A percentile compares a stretch with the other conserved stretches of the same genome.
phyloP scores from a whole-genome alignment of 306 rosid genomes.

The Dryas alaskensis region DNA sequence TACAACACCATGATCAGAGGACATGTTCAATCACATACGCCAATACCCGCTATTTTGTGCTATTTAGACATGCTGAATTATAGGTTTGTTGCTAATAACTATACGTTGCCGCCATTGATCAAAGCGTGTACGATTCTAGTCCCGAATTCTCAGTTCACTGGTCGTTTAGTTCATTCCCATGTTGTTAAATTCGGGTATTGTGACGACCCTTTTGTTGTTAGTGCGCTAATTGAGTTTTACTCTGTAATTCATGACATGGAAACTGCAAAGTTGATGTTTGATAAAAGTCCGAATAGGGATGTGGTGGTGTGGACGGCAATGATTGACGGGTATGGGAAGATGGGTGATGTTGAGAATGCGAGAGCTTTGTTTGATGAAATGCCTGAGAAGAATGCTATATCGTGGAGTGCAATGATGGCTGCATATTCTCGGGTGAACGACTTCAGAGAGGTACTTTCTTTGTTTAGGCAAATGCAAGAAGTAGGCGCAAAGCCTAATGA shows the following conservation, averaged over 20 bases:
- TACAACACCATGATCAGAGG: conserved; percentile 74
- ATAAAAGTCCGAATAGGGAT: conserved; percentile 43
- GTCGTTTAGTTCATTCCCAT: conserved; percentile 65
- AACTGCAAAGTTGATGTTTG: conserved; percentile 51
- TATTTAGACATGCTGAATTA: conserved; percentile 52
- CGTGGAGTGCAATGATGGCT: conserved; percentile 60
- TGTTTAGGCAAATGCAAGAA: conserved; percentile 45
- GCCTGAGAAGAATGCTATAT: conserved; percentile 60
- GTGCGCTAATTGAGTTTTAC: conserved; percentile 58
- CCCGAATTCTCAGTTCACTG: conserved; percentile 21
- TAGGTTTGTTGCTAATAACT: conserved; percentile 60
- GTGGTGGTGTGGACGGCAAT: conserved; percentile 82
- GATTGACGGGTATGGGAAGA: conserved; percentile 77
- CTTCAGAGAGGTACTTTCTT: conserved; percentile 39
- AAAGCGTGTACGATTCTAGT: conserved; percentile 53
- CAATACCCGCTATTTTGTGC: conserved; percentile 41
- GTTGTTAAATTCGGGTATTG: conserved; percentile 46
- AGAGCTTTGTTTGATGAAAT: conserved; percentile 67
- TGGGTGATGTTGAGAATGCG: conserved; percentile 56
- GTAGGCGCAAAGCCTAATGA: conserved; percentile 35
- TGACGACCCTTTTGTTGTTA: conserved; percentile 56
- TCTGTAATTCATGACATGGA: conserved; percentile 29
- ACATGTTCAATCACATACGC: conserved; percentile 34
- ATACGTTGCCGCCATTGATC: conserved; percentile 70
- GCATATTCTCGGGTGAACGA: conserved; percentile 39